These are phyloP conservation scores for Stagonosporopsis vannaccii DNA, from an alignment of 2,329 filamentous ascomycete species.

Conservation along the genomic window DNA sequence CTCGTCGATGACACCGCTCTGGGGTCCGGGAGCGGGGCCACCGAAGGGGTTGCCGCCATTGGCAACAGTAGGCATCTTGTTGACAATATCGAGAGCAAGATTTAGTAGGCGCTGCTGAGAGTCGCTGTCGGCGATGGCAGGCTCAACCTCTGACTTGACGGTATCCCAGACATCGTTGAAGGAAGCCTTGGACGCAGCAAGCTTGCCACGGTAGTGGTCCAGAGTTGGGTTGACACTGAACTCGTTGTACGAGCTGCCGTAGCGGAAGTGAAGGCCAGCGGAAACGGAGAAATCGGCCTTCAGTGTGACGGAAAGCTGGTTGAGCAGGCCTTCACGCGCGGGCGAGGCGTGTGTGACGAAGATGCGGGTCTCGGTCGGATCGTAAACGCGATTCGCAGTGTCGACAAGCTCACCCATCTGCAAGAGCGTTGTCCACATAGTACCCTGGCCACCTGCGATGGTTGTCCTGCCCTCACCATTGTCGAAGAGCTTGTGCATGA, in stretches of 20 bases:
- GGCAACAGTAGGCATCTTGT: constrained; percentile 95
- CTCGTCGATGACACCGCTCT: constrained; percentile 91
- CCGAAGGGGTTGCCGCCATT: constrained; percentile 97
- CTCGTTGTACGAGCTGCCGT: constrained; percentile 99
- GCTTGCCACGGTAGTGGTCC: constrained; percentile 97
- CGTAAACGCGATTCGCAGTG: constrained; percentile 97
- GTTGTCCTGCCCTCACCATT: constrained; percentile 98
- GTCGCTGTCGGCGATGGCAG: constrained; percentile 91
- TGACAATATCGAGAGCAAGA: constrained; percentile 90
- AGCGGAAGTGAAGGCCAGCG: constrained; percentile 95
- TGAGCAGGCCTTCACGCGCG: constrained; percentile 92
- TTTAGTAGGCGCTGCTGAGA: constrained; percentile 91
- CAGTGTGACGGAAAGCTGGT: constrained; percentile 94
- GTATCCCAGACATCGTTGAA: constrained; percentile 99
- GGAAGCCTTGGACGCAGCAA: constrained; percentile 95
- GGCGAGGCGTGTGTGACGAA: constrained; percentile 98
- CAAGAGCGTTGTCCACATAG: constrained; percentile 98
- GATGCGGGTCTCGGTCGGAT: constrained; percentile 94
- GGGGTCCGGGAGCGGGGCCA: constrained; percentile 76
- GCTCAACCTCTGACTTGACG: constrained; percentile 93
- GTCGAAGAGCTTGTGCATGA: constrained; percentile 99
- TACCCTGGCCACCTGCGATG: constrained; percentile 96
- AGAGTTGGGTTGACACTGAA: constrained; percentile 98
- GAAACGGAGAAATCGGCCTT: constrained; percentile 99
- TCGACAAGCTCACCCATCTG: constrained; percentile 99